Base-by-base conservation (phyloP, 352 stramenopile species). In the Phytophthora cryptogea region DNA sequence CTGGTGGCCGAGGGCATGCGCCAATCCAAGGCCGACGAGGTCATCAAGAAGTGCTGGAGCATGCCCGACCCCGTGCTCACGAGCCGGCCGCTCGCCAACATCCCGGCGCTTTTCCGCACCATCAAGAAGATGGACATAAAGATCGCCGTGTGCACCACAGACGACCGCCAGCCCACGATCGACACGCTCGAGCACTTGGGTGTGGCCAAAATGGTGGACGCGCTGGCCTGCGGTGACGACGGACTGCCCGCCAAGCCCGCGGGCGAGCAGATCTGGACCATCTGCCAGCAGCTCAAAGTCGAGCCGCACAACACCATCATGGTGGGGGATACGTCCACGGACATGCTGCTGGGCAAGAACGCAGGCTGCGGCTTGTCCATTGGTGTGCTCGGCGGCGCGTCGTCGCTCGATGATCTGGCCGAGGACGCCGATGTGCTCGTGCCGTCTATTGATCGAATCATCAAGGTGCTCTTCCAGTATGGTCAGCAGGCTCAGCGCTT, bases 61-160 rank as follows among this genome's bases (percentile, higher is more conserved):
- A 90, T 96, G 78, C 87, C 87, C 3, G 80, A 94, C 50, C 80
- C 85, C 0, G 80, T 90, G 48, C 62, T 78, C 39, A 92, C 84
- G 31, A 90, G 80, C 41, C 76, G 84, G 0, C 83, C 87, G 27
- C 76, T 94, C 14, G 79, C 52, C 11, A 86, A 96, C 57, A 74
- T 96, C 39, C 66, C 66, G 3, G 81, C 71, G 17, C 80, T 96
- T 48, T 96, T 96, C 62, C 80, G 79, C 36, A 89, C 79, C 23
- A 91, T 94, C 66, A 87, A 88, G 65, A 78, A 82, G 32, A 92
- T 94, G 80, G 73, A 74, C 54, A 91, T 93, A 59, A 94, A 96
- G 74, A 96, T 96, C 52, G 86, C 87, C 14, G 85, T 96, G 44
- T 94, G 83, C 69, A 96, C 87, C 10, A 93, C 84, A 6, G 87